These are phyloP conservation scores for Gnetum montanum DNA, from an alignment of 75 land plant species.

Conservation along the genomic window DNA sequence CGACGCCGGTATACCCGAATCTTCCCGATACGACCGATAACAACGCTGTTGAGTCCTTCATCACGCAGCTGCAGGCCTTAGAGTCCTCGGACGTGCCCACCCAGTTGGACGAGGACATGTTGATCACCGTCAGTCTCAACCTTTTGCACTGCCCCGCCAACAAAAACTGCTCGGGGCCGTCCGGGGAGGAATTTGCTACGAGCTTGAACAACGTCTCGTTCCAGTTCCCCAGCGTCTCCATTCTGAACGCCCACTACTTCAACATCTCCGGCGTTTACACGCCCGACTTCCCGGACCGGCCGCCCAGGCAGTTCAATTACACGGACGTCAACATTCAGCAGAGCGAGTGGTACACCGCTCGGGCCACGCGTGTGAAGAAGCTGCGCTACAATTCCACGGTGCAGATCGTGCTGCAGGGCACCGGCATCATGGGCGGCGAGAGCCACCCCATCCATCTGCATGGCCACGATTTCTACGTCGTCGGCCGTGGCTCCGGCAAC, in stretches of 20 bases:
- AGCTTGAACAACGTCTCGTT: conserved; percentile 24
- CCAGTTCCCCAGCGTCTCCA: conserved; percentile 4
- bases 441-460: conserved; percentile 31
- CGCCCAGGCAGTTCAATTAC: conserved; percentile 7
- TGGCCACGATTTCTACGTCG: conserved; percentile 19
- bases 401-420: conserved; percentile 25
- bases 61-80: conserved; percentile 5
- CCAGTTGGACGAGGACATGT: not conserved
- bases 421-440: conserved; percentile 13
- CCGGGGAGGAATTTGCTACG: conserved; percentile 1
- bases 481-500: conserved; percentile 25
- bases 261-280: conserved; percentile 4
- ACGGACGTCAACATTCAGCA: conserved; percentile 4
- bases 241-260: conserved; percentile 15
- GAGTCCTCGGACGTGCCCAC: conserved; percentile 5
- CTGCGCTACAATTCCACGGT: conserved; percentile 5
- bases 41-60: not conserved
- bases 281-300: conserved; percentile 10
- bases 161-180: conserved; percentile 1
- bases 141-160: conserved; percentile 2
- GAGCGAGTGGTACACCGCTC: not conserved
- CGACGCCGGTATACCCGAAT: not conserved
- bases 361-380: conserved; percentile 8
- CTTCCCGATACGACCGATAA: conserved; percentile 19
- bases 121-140: conserved; percentile 6